Percentiles rank a stretch among this genome's conserved stretches.
These are phyloP conservation scores for Colletotrichum viniferum DNA, from an alignment of 2,329 filamentous ascomycete species.

Conservation along the genomic window DNA sequence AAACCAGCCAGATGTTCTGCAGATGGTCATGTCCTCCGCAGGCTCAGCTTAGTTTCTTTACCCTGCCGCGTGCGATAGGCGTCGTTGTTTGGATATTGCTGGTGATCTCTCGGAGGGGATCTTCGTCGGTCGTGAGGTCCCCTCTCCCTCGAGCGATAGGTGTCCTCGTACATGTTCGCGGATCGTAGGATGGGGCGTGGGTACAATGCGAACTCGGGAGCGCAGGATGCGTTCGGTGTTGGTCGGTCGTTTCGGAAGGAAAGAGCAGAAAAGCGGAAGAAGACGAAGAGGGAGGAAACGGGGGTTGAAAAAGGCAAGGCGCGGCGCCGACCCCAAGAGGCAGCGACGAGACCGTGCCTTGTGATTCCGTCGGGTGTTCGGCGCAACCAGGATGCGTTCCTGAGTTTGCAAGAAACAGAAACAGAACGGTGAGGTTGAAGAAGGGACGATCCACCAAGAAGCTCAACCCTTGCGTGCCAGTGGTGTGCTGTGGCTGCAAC, in stretches of 20 bases:
- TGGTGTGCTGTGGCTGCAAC: neutral
- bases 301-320: neutral
- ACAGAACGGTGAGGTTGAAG: neutral
- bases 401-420: neutral
- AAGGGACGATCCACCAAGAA: conserved; percentile 11
- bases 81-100: conserved; percentile 34
- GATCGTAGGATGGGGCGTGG: conserved; percentile 2
- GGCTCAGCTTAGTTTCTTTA: conserved; percentile 38
- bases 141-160: conserved; percentile 12
- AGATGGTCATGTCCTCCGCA: conserved; percentile 23
- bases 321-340: neutral
- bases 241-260: neutral
- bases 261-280: neutral
- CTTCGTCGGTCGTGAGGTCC: conserved; percentile 22
- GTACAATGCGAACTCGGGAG: neutral
- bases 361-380: neutral
- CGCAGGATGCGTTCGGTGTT: neutral
- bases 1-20: conserved; percentile 25
- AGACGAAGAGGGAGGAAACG: neutral
- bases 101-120: conserved; percentile 20
- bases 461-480: conserved; percentile 3
- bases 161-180: conserved; percentile 18
- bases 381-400: neutral
- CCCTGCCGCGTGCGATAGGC: conserved; percentile 54
- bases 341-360: conserved; percentile 12